Percentiles rank a stretch among this genome's conserved stretches.
phyloP scores from a whole-genome alignment of 129 eudicot species.

The Tagetes erecta region DNA sequence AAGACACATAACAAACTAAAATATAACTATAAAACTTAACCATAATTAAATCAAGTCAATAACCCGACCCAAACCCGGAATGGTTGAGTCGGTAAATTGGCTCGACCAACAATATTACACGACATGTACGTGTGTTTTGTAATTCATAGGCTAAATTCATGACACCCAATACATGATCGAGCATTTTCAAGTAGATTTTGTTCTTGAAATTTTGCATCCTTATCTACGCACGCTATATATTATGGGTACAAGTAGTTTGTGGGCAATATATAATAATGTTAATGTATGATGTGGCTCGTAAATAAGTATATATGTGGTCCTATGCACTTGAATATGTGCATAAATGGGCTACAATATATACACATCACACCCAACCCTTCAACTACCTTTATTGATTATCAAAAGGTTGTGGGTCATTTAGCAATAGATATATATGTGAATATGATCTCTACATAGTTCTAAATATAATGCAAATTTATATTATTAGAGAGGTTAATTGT shows the following conservation, averaged over 20 bases:
- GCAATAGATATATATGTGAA: not conserved
- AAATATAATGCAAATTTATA: not conserved
- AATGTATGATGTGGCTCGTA: not conserved
- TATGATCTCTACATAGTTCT: not conserved
- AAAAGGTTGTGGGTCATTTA: conserved; percentile 25
- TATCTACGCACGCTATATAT: not conserved
- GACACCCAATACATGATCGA: not conserved
- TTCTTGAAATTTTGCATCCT: not conserved
- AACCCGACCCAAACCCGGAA: no score
- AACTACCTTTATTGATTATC: conserved; percentile 6
- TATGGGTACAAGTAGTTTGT: not conserved
- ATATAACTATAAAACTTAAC: no score
- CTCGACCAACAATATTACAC: no score
- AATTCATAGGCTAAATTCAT: no score
- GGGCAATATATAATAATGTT: not conserved
- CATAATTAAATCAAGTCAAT: no score
- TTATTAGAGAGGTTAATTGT: not conserved
- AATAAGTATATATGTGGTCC: not conserved
- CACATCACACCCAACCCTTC: conserved; percentile 6
- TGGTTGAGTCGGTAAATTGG: no score
- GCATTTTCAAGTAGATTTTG: not conserved
- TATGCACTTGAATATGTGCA: not conserved
- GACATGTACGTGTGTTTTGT: no score
- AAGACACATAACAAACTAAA: no score
- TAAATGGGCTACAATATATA: not conserved